Evolutionary conservation across 192 early-diverging fungal species (phyloP).

Genomic region (Podila verticillata): DNA sequence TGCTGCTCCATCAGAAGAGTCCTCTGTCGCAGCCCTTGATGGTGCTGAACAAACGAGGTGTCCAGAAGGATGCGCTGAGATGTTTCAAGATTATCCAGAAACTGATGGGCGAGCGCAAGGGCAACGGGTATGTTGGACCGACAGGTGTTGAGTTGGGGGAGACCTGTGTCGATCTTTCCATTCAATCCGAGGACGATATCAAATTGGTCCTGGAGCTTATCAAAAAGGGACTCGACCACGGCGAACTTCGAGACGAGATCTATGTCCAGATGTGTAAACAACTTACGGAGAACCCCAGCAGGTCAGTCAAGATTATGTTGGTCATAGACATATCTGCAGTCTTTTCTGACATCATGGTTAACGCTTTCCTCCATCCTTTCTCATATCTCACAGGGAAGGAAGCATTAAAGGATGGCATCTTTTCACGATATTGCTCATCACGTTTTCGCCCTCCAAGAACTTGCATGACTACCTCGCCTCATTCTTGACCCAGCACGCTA

Average conservation of each 20-base stretch:
- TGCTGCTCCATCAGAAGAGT: slow-evolving; percentile 86
- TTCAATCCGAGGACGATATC: slow-evolving; percentile 52
- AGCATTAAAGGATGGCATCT: slow-evolving; percentile 88
- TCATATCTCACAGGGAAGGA: slow-evolving; percentile 57
- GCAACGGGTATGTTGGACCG: slow-evolving; percentile 49
- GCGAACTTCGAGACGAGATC: slow-evolving; percentile 90
- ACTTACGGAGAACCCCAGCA: slow-evolving; percentile 77
- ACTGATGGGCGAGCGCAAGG: slow-evolving; percentile 79
- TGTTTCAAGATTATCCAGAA: slow-evolving; percentile 88
- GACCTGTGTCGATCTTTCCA: slow-evolving; percentile 52
- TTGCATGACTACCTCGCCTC: slow-evolving; percentile 84
- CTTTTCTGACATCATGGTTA: too few relatives aligned
- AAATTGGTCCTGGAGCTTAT: slow-evolving; percentile 81
- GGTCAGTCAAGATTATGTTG: slow-evolving; percentile 39
- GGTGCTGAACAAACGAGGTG: slow-evolving; percentile 76
- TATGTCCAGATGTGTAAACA: slow-evolving; percentile 96
- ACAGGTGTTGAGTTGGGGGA: slow-evolving; percentile 35
- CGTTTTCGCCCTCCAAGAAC: slow-evolving; percentile 92
- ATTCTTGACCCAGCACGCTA: slow-evolving; percentile 77
- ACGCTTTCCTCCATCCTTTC: neutral
- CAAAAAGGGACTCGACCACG: slow-evolving; percentile 78
- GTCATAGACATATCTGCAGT: too few relatives aligned
- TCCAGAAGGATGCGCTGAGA: slow-evolving; percentile 86
- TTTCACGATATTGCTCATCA: slow-evolving; percentile 80
- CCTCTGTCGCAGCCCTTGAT: slow-evolving; percentile 82